Evolutionary conservation across 306 rosid genomes (phyloP).

Genomic region (Quercus agrifolia): DNA sequence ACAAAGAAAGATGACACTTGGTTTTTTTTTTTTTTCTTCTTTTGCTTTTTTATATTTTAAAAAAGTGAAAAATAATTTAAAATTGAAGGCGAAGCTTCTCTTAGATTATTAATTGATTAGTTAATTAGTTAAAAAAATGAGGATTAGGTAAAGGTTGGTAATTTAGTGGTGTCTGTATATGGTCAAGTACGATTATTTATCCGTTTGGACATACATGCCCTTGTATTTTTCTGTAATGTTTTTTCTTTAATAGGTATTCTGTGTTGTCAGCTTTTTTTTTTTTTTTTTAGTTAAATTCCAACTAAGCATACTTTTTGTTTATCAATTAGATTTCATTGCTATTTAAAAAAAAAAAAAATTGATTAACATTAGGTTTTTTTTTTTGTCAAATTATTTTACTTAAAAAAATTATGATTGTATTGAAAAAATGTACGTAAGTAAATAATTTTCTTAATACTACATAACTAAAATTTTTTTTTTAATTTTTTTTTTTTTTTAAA

Average conservation of each 20-base stretch:
- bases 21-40: not conserved
- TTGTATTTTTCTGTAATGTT: not conserved
- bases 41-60: not conserved
- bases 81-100: constrained; percentile 48
- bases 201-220: constrained; percentile 13
- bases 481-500: too few relatives aligned
- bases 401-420: too few relatives aligned
- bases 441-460: too few relatives aligned
- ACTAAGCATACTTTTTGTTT: too few relatives aligned
- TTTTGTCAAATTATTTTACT: too few relatives aligned
- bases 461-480: too few relatives aligned
- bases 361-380: too few relatives aligned
- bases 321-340: too few relatives aligned
- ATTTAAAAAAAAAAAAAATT: too few relatives aligned
- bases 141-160: constrained; percentile 22
- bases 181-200: not conserved
- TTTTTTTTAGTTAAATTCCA: too few relatives aligned
- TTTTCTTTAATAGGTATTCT: not conserved
- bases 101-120: not conserved
- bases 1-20: constrained; percentile 34
- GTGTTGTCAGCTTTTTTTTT: not conserved
- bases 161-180: not conserved
- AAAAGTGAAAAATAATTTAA: not conserved
- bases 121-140: not conserved
- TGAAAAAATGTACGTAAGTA: too few relatives aligned